Base-by-base conservation (phyloP, 805 yeast genomes). In the Priceomyces castillae region DNA sequence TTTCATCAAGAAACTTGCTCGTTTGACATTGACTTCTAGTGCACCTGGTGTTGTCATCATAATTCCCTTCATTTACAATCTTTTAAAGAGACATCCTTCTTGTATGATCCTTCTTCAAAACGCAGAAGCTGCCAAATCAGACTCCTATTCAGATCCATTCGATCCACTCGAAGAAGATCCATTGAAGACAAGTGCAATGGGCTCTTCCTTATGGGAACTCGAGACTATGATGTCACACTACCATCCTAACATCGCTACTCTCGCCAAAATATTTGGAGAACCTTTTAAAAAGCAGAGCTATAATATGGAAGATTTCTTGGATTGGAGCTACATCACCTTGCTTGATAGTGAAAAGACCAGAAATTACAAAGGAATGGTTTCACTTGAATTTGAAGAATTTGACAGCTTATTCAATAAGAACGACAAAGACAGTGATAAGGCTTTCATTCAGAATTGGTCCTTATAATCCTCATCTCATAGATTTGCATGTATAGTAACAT, bases 201-300 rank as follows among this genome's bases (percentile, higher is more conserved):
- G 77, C 6, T 86, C 96, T 0, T 90, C 97, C 0, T 64, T 90
- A 38, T 94, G 99, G 99, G 99, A 94, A 64, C 60, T 92, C 44
- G 87, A 86, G 46, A 74, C 95, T 0, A 66, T 86, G 44, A 80
- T 83, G 70, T 65, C 78, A 10, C 99, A 94, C 61, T 92, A 90
- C 59, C 98, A 94, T 66, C 97, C 98, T 12, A 94, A 94, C 56
- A 89, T 94, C 10, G 92, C 97, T 1, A 85, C 97, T 0, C 71
- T 94, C 53, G 97, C 97, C 14, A 84, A 81, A 59, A 86, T 94
- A 23, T 86, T 87, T 58, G 76, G 82, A 15, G 97, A 94, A 64
- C 97, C 97, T 2, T 92, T 90, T 69, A 79, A 83, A 58, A 94
- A 94, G 61, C 82, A 85, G 44, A 78, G 79, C 53, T 94, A 94